These are phyloP conservation scores for Leccinellum rugosiceps DNA, from an alignment of 768 basidiomycete species.

Conservation along the genomic window DNA sequence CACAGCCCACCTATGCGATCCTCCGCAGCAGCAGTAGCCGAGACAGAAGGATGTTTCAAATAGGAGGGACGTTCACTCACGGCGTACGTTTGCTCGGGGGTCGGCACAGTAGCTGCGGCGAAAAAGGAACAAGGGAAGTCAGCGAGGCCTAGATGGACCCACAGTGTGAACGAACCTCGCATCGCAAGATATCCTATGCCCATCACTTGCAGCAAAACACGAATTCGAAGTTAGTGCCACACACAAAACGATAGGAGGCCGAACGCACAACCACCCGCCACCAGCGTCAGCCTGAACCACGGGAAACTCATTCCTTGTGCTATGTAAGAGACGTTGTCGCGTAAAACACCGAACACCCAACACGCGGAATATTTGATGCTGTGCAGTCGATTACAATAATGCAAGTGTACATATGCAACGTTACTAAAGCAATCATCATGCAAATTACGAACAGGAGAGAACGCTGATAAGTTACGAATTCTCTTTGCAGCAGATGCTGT, in stretches of 20 bases:
- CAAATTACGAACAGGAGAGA: conserved; percentile 9
- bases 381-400: conserved; percentile 18
- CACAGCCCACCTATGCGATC: neutral
- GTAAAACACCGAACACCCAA: neutral
- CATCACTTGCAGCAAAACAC: conserved; percentile 40
- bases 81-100: conserved; percentile 36
- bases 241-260: neutral
- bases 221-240: conserved; percentile 7
- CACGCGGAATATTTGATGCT: conserved; percentile 1
- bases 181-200: conserved; percentile 56
- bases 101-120: conserved; percentile 32
- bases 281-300: conserved; percentile 51
- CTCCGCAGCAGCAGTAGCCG: neutral
- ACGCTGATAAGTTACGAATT: conserved; percentile 7
- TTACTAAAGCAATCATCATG: conserved; percentile 3
- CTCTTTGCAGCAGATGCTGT: conserved; percentile 11
- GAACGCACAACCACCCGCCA: conserved; percentile 47
- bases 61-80: conserved; percentile 18
- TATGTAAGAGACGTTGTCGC: neutral
- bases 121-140: conserved; percentile 1
- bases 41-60: neutral
- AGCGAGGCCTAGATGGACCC: neutral
- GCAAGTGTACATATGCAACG: conserved; percentile 3
- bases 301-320: conserved; percentile 50
- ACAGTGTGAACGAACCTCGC: conserved; percentile 44